Evolutionary conservation across 2,329 filamentous ascomycete species (phyloP).

Genomic region (Exophiala bonariae): DNA sequence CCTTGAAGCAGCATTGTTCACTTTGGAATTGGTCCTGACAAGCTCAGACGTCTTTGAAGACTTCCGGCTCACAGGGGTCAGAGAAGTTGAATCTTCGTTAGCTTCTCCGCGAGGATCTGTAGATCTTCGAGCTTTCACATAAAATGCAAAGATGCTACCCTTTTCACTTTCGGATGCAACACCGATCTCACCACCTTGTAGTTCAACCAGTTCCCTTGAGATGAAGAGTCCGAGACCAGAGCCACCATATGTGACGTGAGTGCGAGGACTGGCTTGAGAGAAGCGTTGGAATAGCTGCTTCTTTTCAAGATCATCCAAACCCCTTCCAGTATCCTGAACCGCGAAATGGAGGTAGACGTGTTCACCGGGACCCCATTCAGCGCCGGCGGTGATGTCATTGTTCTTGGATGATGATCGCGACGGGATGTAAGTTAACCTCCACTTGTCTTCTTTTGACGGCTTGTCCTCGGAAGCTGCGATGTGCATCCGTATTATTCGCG

Average conservation of each 20-base stretch:
- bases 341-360: constrained; percentile 68
- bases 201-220: constrained; percentile 73
- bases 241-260: constrained; percentile 76
- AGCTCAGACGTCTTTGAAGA: constrained; percentile 7
- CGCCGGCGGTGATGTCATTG: constrained; percentile 36
- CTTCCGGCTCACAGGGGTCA: constrained; percentile 11
- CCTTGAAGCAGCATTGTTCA: background rate
- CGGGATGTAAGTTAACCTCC: constrained; percentile 36
- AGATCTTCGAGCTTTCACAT: constrained; percentile 47
- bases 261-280: constrained; percentile 72
- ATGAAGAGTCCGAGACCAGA: constrained; percentile 79
- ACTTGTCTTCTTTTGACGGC: constrained; percentile 44
- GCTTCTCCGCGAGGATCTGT: constrained; percentile 2
- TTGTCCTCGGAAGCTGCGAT: constrained; percentile 50
- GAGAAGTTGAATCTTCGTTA: constrained; percentile 9
- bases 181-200: constrained; percentile 78
- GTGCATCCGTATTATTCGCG: constrained; percentile 49
- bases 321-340: constrained; percentile 75
- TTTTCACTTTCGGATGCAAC: constrained; percentile 59
- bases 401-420: constrained; percentile 29
- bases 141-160: constrained; percentile 61
- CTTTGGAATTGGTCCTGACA: constrained; percentile 5
- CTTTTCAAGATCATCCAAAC: constrained; percentile 69
- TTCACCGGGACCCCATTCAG: constrained; percentile 59
- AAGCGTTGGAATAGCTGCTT: constrained; percentile 76